A percentile compares a stretch with the other conserved stretches of the same genome.
These are phyloP conservation scores for Phytophthora kernoviae DNA, from an alignment of 352 stramenopile species.

Conservation along the genomic window DNA sequence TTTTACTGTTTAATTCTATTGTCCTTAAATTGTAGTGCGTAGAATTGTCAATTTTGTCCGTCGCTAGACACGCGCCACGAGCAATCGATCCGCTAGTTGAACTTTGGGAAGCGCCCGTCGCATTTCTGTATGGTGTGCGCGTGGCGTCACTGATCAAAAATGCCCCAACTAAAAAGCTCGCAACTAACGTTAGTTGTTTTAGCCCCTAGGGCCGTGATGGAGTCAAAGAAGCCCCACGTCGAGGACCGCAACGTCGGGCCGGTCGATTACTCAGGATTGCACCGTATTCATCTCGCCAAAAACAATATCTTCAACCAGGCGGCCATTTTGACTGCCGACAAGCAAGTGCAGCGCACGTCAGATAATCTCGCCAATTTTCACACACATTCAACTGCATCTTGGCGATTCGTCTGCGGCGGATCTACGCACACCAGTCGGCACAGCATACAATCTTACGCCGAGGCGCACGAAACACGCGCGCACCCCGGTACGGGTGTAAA, in stretches of 20 bases:
- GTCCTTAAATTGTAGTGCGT: too few species aligned
- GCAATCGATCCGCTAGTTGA: too few species aligned
- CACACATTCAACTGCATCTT: background rate
- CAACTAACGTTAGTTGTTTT: background rate
- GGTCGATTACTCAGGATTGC: background rate
- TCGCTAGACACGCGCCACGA: too few species aligned
- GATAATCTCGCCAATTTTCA: background rate
- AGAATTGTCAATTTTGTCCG: too few species aligned
- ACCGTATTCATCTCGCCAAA: too few species aligned
- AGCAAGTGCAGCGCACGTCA: background rate
- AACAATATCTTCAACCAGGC: too few species aligned
- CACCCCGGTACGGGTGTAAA: background rate
- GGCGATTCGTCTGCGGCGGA: background rate
- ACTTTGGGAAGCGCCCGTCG: too few species aligned
- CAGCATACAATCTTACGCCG: background rate
- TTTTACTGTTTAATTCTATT: background rate
- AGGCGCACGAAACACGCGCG: background rate
- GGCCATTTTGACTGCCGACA: background rate
- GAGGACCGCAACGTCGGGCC: background rate
- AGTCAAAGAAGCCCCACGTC: conserved; percentile 1
- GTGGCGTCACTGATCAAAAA: too few species aligned
- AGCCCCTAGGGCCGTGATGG: background rate
- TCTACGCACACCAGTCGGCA: conserved; percentile 1
- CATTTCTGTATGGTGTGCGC: too few species aligned
- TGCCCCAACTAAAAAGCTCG: background rate